Evolutionary conservation across 371 early-diverging fungal genomes (phyloP).

Genomic region (Mortierella sp.): DNA sequence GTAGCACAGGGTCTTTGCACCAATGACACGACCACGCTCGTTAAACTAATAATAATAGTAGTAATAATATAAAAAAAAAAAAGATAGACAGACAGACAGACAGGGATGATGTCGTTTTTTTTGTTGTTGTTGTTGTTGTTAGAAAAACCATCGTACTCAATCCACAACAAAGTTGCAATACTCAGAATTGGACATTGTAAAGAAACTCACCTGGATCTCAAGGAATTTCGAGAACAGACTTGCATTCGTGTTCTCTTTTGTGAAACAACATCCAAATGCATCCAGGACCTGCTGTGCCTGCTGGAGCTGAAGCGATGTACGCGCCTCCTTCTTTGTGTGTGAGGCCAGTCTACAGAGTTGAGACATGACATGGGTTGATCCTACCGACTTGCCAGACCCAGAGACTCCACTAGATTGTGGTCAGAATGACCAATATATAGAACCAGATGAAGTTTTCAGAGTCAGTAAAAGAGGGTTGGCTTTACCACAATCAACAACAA

Average conservation of each 20-base stretch:
- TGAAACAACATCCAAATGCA: constrained; percentile 81
- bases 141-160: background rate
- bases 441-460: background rate
- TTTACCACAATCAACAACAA: too few species aligned
- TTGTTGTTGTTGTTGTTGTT: background rate
- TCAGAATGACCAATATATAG: background rate
- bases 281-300: constrained; percentile 75
- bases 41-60: constrained; percentile 67
- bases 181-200: too few species aligned
- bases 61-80: too few species aligned
- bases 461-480: too few species aligned
- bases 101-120: too few species aligned
- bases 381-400: constrained; percentile 86
- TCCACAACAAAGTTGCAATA: too few species aligned
- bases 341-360: constrained; percentile 78
- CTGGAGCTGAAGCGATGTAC: constrained; percentile 75
- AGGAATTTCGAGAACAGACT: constrained; percentile 52
- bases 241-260: constrained; percentile 76
- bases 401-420: constrained; percentile 74
- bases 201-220: constrained; percentile 35
- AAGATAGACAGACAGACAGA: background rate
- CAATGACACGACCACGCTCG: constrained; percentile 85
- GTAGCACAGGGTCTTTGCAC: constrained; percentile 87
- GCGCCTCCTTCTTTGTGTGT: constrained; percentile 76
- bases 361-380: constrained; percentile 68